Base-by-base conservation (phyloP, 345 rosid genomes). In the Anacardium occidentale region DNA sequence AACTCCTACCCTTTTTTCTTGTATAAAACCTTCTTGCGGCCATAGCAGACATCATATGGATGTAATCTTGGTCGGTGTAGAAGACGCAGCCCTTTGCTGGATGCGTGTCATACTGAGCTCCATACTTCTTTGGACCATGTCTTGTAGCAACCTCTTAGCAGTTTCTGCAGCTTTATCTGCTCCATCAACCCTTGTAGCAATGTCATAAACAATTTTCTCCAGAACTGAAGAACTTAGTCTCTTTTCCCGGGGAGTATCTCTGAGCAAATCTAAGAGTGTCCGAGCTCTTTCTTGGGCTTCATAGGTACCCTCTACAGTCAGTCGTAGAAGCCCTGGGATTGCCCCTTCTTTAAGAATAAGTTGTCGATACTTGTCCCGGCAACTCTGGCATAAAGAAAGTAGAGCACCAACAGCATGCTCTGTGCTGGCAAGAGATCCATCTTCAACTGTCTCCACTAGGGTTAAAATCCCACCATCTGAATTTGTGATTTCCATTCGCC, bases 291-390 rank as follows among this genome's bases (percentile, higher is more conserved):
- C 93, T 81, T 77, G 91, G 56, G 93, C 88, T 80, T 76, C 75
- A 66, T 73, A 56, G 10, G 91, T 88, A 62, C 96, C 96, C 55
- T 88, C 91, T 37, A 82, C 92, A 1, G 93, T 90, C 57, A 89
- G 82, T 64, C 82, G 77, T 56, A 90, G 84, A 75, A 90, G 93
- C 68, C 96, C 96, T 0, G 93, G 96, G 66, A 90, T 88, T 22
- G 91, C 96, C 42, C 96, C 96, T 78, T 90, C 96, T 26, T 85
- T 83, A 45, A 90, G 86, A 76, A 90, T 90, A 68, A 90, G 91
- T 56, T 73, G 75, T 56, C 92, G 69, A 74, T 88, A 90, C 77
- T 84, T 88, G 50, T 84, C 85, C 68, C 90, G 79, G 72, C 79
- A 74, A 71, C 87, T 86, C 73, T 64, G 78, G 80, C 96, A 90